Evolutionary conservation across 768 basidiomycete species (phyloP), one percentile per base, ranked within the genome.

Genomic region (Naganishia onofrii): DNA sequence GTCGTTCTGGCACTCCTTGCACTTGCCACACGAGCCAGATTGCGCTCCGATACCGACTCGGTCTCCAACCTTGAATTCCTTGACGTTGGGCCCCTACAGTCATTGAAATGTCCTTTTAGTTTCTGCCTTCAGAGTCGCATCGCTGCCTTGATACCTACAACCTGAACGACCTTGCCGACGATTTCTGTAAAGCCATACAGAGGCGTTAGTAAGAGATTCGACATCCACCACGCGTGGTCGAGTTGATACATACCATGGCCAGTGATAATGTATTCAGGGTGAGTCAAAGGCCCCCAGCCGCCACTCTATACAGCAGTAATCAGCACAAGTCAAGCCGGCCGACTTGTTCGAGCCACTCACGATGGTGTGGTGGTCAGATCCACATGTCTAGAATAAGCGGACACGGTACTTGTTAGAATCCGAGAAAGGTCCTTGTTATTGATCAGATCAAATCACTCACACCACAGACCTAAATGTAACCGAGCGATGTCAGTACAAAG

Each of bases 11-110:
- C 74, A 75, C 31, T 56, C 64, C 21, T 54, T 58, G 70, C 74
- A 75, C 17, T 68, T 72, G 70, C 83, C 78, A 82, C 87, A 88
- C 15, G 85, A 85, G 66, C 84, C 84, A 57, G 85, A 84, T 70
- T 87, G 86, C 17, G 80, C 82, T 21, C 84, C 83, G 3, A 85
- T 83, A 65, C 88, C 88, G 72, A 84, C 88, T 19, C 85, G 80
- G 75, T 88, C 86, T 17, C 87, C 87, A 26, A 84, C 76, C 67
- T 79, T 76, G 74, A 81, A 79, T 38, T 76, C 76, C 28, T 74
- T 76, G 63, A 81, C 78, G 31, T 76, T 74, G 52, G 70, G 70
- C 3, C 79, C 77, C 68, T 69, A 46, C 58, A 23, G 12, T 9
- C 26, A 42, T n/a, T n/a, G 26, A 58, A 12, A 29, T 10, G 0